Conservation (phyloP, 331 rosid species). For the Rosa hybrid region DNA sequence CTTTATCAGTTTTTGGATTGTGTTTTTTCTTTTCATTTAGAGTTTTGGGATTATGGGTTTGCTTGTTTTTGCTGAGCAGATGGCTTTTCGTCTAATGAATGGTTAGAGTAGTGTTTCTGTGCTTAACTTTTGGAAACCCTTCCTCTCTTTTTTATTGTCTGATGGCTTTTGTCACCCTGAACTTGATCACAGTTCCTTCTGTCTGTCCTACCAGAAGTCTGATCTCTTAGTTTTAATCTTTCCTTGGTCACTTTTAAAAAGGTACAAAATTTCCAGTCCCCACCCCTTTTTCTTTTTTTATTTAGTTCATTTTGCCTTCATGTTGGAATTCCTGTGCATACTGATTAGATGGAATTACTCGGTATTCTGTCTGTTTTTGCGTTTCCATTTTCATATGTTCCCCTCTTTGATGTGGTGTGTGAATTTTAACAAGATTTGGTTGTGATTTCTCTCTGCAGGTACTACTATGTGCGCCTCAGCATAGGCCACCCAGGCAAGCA, state of each 20-base stretch:
- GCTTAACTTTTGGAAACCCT: neutral
- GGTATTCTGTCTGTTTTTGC: neutral
- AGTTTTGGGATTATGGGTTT: neutral
- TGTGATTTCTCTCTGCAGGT: slow-evolving; percentile 30
- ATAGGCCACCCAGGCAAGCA: slow-evolving; percentile 65
- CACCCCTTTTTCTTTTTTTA: neutral
- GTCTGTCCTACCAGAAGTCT: neutral
- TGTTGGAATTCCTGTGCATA: too few relatives aligned
- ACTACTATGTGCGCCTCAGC: slow-evolving; percentile 41
- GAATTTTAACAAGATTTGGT: slow-evolving; percentile 10
- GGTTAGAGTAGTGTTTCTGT: neutral
- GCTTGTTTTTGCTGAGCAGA: neutral
- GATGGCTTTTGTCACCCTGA: neutral
- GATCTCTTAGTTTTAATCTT: neutral
- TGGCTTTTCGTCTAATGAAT: neutral
- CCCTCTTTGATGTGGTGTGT: neutral
- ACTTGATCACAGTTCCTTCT: neutral
- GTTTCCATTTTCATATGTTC: neutral
- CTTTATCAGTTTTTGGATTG: neutral
- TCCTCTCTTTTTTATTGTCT: neutral
- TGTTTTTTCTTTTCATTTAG: neutral
- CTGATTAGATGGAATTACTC: neutral
- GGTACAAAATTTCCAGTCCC: neutral
- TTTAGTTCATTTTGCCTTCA: neutral
- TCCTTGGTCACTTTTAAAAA: neutral